Percentiles rank a stretch among this genome's conserved stretches.
Conservation (phyloP, 2,329 filamentous ascomycete species). For the Xylaria sp. region DNA sequence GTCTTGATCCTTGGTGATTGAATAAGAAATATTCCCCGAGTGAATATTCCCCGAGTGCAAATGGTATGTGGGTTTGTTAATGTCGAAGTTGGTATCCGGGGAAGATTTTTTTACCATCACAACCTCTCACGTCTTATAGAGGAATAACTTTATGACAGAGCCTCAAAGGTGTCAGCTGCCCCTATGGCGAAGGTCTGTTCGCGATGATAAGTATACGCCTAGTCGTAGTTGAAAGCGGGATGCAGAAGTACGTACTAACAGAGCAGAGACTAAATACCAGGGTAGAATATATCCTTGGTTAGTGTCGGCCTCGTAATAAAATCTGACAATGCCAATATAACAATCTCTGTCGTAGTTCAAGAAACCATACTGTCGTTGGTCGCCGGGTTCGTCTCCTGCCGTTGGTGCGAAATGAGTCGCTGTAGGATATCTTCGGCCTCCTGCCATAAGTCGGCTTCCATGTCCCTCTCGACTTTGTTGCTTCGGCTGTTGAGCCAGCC, state of each 20-base stretch:
- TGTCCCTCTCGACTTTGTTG: constrained; percentile 81
- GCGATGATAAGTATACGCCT: neutral
- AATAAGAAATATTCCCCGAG: neutral
- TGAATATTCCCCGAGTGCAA: neutral
- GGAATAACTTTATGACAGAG: neutral
- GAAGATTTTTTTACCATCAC: neutral
- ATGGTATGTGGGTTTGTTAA: neutral
- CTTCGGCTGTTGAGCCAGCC: constrained; percentile 90
- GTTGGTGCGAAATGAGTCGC: constrained; percentile 33
- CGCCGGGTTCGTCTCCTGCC: constrained; percentile 2
- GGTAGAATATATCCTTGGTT: neutral
- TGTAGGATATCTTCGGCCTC: constrained; percentile 42
- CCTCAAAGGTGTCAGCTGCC: neutral
- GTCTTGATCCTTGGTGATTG: neutral
- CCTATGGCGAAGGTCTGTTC: neutral
- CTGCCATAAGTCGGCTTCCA: constrained; percentile 82
- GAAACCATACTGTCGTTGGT: constrained; percentile 5
- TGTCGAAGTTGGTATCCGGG: neutral
- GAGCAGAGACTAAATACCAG: neutral
- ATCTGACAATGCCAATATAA: neutral
- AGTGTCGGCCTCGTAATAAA: neutral
- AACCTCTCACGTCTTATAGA: neutral
- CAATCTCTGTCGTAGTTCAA: neutral
- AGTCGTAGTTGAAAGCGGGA: neutral
- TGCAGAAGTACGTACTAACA: constrained; percentile 3